Conservation (phyloP, 1,139 yeast species). For the Saccharomyces hybrid region DNA sequence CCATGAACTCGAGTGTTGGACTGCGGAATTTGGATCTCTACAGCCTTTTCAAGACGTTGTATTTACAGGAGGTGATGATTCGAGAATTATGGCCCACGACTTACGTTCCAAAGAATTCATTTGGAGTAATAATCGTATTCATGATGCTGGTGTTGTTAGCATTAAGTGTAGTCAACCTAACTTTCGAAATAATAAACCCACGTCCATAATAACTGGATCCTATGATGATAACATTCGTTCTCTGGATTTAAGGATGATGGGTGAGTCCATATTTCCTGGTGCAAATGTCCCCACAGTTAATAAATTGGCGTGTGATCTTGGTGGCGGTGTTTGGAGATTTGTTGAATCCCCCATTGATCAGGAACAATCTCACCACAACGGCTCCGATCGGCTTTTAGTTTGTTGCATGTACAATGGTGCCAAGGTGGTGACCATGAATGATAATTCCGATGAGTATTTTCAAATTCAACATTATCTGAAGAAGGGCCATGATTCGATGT, state of each 20-base stretch:
- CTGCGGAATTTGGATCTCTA: conserved; percentile 60
- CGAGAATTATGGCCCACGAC: conserved; percentile 69
- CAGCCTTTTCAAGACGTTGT: conserved; percentile 50
- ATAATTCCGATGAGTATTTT: conserved; percentile 25
- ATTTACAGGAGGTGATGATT: conserved; percentile 90
- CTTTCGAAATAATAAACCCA: conserved; percentile 34
- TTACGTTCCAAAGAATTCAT: conserved; percentile 42
- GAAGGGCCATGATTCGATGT: conserved; percentile 81
- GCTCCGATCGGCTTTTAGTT: conserved; percentile 43
- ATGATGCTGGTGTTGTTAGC: conserved; percentile 84
- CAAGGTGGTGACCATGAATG: conserved; percentile 40
- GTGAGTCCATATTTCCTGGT: conserved; percentile 28
- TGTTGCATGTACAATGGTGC: conserved; percentile 98
- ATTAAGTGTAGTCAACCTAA: conserved; percentile 34
- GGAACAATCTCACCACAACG: conserved; percentile 8
- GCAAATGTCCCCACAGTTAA: conserved; percentile 19
- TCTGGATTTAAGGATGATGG: conserved; percentile 56
- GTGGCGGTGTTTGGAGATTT: conserved; percentile 95
- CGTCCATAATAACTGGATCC: conserved; percentile 77
- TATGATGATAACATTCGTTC: conserved; percentile 74
- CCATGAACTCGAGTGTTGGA: conserved; percentile 87
- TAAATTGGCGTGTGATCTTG: conserved; percentile 43
- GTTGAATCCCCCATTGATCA: conserved; percentile 50
- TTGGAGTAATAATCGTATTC: conserved; percentile 55
- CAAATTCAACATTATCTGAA: conserved; percentile 44